Base-by-base conservation (phyloP, 2,329 filamentous ascomycete species). In the Botryotinia convoluta region DNA sequence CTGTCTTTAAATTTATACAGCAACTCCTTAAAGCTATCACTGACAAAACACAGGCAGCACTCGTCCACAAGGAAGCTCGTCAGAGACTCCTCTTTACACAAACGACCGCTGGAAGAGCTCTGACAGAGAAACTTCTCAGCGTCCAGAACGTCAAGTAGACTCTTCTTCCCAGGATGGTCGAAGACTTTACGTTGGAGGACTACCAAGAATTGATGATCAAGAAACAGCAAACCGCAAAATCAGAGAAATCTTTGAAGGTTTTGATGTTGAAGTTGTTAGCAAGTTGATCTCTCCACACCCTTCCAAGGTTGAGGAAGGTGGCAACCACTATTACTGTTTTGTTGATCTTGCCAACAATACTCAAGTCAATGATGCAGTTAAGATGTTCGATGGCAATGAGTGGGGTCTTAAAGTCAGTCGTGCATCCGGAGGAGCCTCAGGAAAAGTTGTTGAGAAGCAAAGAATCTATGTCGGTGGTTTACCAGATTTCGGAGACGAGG, bases 281-380 rank as follows among this genome's bases (percentile, higher is more conserved):
- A 81, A 81, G 70, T 67, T 79, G 48, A 91, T 87, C 84, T 90
- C 85, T 64, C 88, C 86, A 75, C 89, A 84, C 79, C 89, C 83
- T 78, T 88, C 81, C 78, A 90, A 85, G 73, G 83, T 82, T 39
- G 80, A 83, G n/a, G 83, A 84, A 59, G 82, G 84, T 0, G 88
- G 87, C 44, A 86, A 88, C 75, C 85, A 89, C 78, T 87, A 91
- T 81, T 91, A 89, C 80, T 88, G 88, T 77, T 92, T 91, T 74
- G 87, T 92, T n/a, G 89, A 92, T 77, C 86, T 92, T 72, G 83
- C 82, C 65, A 87, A 84, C 9, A 79, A 82, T 0, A 85, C 89
- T 70, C 86, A 91, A 75, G 88, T 88, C 0, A 80, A 85, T 48
- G 81, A 81, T 16, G 89, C 88, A 35, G 83, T 88, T 73, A 78